Percentiles rank a stretch among this genome's conserved stretches.
phyloP scores from a whole-genome alignment of 306 rosid genomes.

The Vachellia collinsii region DNA sequence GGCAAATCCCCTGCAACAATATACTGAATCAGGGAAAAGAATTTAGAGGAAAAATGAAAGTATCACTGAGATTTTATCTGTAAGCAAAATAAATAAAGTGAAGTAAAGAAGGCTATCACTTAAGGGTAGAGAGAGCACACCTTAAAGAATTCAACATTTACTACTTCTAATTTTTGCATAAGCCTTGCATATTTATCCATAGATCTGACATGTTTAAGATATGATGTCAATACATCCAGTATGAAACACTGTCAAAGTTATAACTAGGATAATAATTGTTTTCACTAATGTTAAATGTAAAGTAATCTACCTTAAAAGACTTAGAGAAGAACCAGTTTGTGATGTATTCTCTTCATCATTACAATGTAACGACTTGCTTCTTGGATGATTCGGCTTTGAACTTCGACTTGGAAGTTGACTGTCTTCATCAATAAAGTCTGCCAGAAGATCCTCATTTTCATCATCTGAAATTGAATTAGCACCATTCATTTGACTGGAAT shows the following conservation, averaged over 20 bases:
- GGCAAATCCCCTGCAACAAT: conserved; percentile 95
- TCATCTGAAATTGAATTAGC: conserved; percentile 70
- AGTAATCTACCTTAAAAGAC: conserved; percentile 77
- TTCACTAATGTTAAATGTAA: conserved; percentile 31
- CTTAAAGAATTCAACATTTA: conserved; percentile 89
- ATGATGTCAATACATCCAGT: conserved; percentile 44
- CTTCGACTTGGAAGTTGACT: conserved; percentile 97
- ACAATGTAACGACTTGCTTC: conserved; percentile 52
- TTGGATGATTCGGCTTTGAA: conserved; percentile 58
- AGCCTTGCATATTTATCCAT: conserved; percentile 99
- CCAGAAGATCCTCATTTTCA: conserved; percentile 97
- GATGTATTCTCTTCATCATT: conserved; percentile 66
- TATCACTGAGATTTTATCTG: conserved; percentile 35
- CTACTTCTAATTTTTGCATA: conserved; percentile 89
- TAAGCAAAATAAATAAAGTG: conserved; percentile 26
- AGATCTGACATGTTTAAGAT: conserved; percentile 62
- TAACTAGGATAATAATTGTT: conserved; percentile 11
- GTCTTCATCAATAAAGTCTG: conserved; percentile 99
- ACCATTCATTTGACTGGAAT: conserved; percentile 58
- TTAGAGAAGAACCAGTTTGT: conserved; percentile 92
- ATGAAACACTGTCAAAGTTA: conserved; percentile 18
- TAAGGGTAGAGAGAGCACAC: conserved; percentile 47
- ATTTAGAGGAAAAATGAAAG: conserved; percentile 43
- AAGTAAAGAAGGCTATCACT: conserved; percentile 27
- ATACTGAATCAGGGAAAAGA: conserved; percentile 63